Conservation (phyloP, 2,329 filamentous ascomycete species). For the Fusarium nygamai region DNA sequence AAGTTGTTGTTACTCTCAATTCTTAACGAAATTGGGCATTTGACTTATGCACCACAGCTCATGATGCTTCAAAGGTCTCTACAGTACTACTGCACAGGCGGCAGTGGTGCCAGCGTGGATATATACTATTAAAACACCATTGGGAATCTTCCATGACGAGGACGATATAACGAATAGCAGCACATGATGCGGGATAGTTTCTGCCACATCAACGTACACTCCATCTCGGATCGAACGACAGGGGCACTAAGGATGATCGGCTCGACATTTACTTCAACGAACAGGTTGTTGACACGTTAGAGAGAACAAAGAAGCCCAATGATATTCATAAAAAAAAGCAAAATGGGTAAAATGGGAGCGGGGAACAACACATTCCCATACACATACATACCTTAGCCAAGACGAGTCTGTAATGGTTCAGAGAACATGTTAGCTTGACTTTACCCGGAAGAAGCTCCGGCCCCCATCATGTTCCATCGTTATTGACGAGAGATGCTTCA, state of each 20-base stretch:
- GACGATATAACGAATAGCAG: background rate
- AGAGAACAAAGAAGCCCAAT: background rate
- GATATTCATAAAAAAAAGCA: background rate
- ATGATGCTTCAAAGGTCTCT: background rate
- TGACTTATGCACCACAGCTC: background rate
- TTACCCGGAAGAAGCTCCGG: background rate
- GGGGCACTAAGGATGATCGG: slow-evolving; percentile 14
- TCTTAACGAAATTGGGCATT: background rate
- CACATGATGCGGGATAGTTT: slow-evolving; percentile 18
- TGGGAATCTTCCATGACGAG: slow-evolving; percentile 13
- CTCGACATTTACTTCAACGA: background rate
- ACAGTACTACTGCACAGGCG: background rate
- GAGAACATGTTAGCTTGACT: background rate
- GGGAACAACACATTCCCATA: background rate
- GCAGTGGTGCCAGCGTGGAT: background rate
- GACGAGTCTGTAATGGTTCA: background rate
- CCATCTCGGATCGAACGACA: background rate
- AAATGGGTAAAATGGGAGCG: background rate
- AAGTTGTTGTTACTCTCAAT: background rate
- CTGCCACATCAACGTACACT: background rate
- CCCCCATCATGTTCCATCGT: no score
- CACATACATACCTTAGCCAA: background rate
- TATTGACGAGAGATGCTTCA: background rate
- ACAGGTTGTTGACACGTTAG: background rate
- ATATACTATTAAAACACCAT: background rate